Evolutionary conservation across 768 basidiomycete genomes (phyloP).

Genomic region (Lanmaoa rubissima): DNA sequence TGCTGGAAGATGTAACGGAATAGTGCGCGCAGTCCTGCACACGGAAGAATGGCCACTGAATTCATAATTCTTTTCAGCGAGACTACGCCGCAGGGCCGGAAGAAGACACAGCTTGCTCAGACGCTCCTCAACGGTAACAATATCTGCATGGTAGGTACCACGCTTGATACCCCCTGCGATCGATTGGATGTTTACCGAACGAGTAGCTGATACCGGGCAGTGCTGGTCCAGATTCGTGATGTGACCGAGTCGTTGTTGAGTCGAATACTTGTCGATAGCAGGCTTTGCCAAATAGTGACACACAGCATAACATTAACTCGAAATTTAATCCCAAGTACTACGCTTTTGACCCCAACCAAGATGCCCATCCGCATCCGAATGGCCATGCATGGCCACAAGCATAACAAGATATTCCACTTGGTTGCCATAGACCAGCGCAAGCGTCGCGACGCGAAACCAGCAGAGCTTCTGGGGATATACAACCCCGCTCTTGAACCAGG

Average conservation of each 20-base stretch:
- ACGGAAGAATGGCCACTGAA: background rate
- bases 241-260: background rate
- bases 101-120: constrained; percentile 80
- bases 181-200: constrained; percentile 3
- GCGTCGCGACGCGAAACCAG: constrained; percentile 79
- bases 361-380: constrained; percentile 89
- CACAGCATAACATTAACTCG: constrained; percentile 6
- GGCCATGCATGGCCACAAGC: constrained; percentile 73
- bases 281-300: constrained; percentile 29
- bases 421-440: constrained; percentile 76
- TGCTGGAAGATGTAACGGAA: constrained; percentile 94
- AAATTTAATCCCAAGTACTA: background rate
- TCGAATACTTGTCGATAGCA: background rate
- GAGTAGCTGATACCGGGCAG: constrained; percentile 67
- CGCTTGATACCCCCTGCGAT: background rate
- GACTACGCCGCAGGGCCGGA: constrained; percentile 76
- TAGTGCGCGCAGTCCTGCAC: constrained; percentile 56
- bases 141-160: constrained; percentile 84
- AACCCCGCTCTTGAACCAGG: constrained; percentile 60
- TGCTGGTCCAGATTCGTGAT: constrained; percentile 53
- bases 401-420: constrained; percentile 78
- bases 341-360: constrained; percentile 2
- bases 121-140: constrained; percentile 93
- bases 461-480: constrained; percentile 85
- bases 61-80: constrained; percentile 53